phyloP scores from a whole-genome alignment of 2,329 filamentous ascomycete species.

The Sporothrix humicola region DNA sequence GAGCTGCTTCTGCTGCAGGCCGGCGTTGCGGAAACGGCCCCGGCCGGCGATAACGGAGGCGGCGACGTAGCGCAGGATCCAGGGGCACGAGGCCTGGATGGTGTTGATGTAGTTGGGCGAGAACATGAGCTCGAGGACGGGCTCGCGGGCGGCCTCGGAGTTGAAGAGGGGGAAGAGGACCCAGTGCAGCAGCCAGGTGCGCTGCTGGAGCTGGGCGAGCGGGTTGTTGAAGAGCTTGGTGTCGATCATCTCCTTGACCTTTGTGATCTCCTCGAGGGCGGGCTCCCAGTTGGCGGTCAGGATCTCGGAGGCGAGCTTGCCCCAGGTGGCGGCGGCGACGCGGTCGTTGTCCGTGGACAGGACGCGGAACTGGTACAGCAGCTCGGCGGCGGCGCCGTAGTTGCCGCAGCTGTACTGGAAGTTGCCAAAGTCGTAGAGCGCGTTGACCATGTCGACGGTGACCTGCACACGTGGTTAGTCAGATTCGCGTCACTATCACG shows the following conservation, averaged over 20 bases:
- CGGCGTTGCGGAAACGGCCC: conserved; percentile 77
- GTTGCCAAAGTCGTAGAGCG: conserved; percentile 92
- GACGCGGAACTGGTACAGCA: conserved; percentile 97
- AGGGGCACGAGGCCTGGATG: conserved; percentile 96
- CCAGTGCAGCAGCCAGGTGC: conserved; percentile 98
- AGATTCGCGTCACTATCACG: neutral
- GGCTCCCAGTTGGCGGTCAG: conserved; percentile 94
- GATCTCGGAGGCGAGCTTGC: conserved; percentile 96
- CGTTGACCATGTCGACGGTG: conserved; percentile 93
- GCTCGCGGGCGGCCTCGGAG: conserved; percentile 87
- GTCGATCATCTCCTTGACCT: conserved; percentile 91
- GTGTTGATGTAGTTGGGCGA: conserved; percentile 98
- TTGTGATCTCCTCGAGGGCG: conserved; percentile 87
- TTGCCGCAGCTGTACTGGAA: conserved; percentile 98
- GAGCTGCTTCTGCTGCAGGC: conserved; percentile 94
- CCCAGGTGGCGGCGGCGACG: conserved; percentile 94
- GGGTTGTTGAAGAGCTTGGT: conserved; percentile 95
- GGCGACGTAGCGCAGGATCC: conserved; percentile 92
- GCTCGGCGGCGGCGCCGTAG: conserved; percentile 86
- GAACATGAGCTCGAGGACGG: conserved; percentile 95
- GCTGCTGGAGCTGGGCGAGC: conserved; percentile 91
- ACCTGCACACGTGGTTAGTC: conserved; percentile 58
- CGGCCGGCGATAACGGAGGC: conserved; percentile 95
- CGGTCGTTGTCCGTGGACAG: conserved; percentile 98
- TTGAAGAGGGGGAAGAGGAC: conserved; percentile 99